Evolutionary conservation across 192 early-diverging fungal species (phyloP).

Genomic region (Dissophora ornata): DNA sequence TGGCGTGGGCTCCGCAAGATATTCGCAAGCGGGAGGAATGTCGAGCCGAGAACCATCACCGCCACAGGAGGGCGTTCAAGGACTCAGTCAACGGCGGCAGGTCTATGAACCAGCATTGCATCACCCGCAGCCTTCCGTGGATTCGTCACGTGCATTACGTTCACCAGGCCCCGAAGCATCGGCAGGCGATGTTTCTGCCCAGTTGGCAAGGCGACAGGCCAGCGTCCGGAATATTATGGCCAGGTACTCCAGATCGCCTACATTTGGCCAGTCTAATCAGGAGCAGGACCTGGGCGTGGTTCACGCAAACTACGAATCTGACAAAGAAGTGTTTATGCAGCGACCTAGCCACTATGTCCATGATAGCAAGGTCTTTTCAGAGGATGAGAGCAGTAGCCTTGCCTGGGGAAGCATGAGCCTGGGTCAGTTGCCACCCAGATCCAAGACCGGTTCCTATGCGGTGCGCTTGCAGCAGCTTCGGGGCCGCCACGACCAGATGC

Average conservation of each 20-base stretch:
- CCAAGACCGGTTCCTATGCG: slow-evolving; percentile 1
- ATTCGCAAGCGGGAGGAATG: neutral
- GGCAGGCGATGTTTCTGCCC: neutral
- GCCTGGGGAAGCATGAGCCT: slow-evolving; percentile 16
- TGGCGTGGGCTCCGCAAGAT: neutral
- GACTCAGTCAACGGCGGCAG: slow-evolving; percentile 3
- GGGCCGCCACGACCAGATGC: slow-evolving; percentile 18
- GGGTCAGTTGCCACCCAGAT: neutral
- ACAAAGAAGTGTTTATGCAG: slow-evolving; percentile 7
- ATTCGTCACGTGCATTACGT: neutral
- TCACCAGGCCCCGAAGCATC: neutral
- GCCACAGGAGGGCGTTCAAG: slow-evolving; percentile 7
- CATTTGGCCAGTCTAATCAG: slow-evolving; percentile 1
- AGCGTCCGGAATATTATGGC: slow-evolving; percentile 38
- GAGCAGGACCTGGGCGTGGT: neutral
- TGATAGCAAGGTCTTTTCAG: slow-evolving; percentile 18
- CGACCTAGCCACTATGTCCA: slow-evolving; percentile 17
- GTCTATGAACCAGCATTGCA: neutral
- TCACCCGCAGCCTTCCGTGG: neutral
- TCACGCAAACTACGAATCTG: neutral
- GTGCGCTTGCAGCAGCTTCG: slow-evolving; percentile 7
- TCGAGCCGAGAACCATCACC: slow-evolving; percentile 32
- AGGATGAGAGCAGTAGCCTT: slow-evolving; percentile 19
- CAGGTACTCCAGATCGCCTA: slow-evolving; percentile 24
- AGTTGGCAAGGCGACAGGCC: slow-evolving; percentile 19